Percentiles rank a stretch among this genome's conserved stretches.
These are phyloP conservation scores for Tanozyma kutaoensis DNA, from an alignment of 805 yeast genomes.

Conservation along the genomic window DNA sequence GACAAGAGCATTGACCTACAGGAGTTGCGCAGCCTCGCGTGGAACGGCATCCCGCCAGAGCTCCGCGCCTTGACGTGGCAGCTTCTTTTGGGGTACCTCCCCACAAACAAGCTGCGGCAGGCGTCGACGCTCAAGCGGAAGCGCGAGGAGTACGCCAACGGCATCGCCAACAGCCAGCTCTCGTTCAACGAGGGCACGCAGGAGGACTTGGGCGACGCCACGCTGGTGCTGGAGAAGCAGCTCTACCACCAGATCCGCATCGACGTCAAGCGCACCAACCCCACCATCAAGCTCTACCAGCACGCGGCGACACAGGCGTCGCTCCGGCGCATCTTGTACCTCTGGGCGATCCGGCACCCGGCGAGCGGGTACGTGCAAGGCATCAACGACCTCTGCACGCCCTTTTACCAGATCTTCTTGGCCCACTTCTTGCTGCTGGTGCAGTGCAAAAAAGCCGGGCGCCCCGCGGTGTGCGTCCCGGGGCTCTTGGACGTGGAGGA, in stretches of 20 bases:
- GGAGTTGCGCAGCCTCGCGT: constrained; percentile 65
- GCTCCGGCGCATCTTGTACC: constrained; percentile 65
- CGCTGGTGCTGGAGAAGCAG: too few species aligned
- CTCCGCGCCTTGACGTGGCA: constrained; percentile 85
- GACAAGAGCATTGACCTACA: constrained; percentile 42
- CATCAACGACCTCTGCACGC: constrained; percentile 86
- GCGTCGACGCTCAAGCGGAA: constrained; percentile 58
- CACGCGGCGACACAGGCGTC: constrained; percentile 61
- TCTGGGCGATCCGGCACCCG: constrained; percentile 96
- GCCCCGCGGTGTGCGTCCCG: constrained; percentile 10
- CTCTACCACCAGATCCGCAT: constrained; percentile 94
- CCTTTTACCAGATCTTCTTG: constrained; percentile 80
- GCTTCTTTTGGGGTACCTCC: constrained; percentile 76
- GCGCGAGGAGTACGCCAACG: constrained; percentile 74
- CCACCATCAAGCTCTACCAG: constrained; percentile 63
- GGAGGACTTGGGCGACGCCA: too few species aligned
- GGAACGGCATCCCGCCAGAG: constrained; percentile 88
- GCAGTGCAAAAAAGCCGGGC: constrained; percentile 10
- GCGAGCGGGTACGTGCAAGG: constrained; percentile 98
- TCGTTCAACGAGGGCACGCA: constrained; percentile 20
- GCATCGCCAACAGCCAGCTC: constrained; percentile 33
- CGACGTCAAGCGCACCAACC: constrained; percentile 91
- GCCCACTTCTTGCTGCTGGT: constrained; percentile 44
- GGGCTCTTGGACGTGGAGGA: constrained; percentile 17
- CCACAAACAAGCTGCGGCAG: constrained; percentile 72